A percentile compares a stretch with the other conserved stretches of the same genome.
phyloP scores from a whole-genome alignment of 2,329 filamentous ascomycete species.

The Pestalotiopsis sp. region DNA sequence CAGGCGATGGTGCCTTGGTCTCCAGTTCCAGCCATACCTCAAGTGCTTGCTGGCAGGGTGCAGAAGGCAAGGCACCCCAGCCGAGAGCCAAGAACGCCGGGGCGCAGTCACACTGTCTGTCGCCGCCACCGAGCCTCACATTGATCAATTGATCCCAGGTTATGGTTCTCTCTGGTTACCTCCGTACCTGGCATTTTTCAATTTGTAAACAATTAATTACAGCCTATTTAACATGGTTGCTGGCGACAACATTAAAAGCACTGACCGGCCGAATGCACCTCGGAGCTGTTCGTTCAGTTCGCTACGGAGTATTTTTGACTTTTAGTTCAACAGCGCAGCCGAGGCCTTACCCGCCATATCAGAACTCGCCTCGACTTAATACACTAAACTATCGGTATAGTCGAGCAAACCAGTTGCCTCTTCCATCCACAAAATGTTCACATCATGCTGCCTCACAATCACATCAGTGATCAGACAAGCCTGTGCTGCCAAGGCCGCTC shows the following conservation, averaged over 20 bases:
- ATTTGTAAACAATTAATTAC: background rate
- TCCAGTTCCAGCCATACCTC: background rate
- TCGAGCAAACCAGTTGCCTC: background rate
- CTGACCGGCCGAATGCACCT: no score
- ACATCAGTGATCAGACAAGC: background rate
- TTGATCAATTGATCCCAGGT: background rate
- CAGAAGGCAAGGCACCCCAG: background rate
- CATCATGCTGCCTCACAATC: background rate
- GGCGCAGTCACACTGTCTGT: background rate
- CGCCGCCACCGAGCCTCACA: background rate
- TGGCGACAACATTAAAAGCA: background rate
- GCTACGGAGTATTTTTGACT: background rate
- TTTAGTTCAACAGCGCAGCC: background rate
- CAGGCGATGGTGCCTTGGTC: background rate
- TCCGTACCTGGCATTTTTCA: background rate
- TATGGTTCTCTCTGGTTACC: background rate
- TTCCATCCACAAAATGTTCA: background rate
- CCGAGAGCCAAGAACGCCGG: background rate
- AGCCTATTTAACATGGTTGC: background rate
- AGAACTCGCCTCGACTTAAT: background rate
- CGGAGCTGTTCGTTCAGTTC: background rate
- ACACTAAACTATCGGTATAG: background rate
- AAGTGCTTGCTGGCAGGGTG: background rate
- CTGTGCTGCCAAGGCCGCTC: background rate
- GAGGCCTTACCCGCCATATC: background rate